Evolutionary conservation across 1,284 basidiomycete genomes (phyloP), one percentile per base, ranked within the genome.

Genomic region (Somion occarium): DNA sequence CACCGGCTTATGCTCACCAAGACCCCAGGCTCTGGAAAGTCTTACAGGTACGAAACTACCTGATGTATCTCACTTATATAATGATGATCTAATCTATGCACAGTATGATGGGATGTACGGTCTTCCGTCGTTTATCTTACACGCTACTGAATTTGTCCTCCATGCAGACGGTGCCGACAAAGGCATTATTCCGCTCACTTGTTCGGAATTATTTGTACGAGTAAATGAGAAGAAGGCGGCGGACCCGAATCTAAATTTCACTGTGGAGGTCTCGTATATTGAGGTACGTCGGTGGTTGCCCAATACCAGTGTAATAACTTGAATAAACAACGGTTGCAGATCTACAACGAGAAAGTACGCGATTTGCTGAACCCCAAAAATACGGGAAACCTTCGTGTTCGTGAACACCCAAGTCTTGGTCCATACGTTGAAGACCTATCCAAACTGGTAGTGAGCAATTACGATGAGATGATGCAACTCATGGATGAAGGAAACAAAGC

Each of bases 401-500:
- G 96, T 62, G 96, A 99, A 69, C 96, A 98, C 69, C 96, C 96
- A 5, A 93, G 82, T 62, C 69, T 93, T 38, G 93, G 93, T 12
- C 96, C 97, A 5, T 99, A 99, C 65, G 96, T 99, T 50, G 97
- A 99, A 69, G 94, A 97, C 72, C 77, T 99, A 46, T 95, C 92
- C 64, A 93, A 93, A 69, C 83, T 98, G 44, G 88, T 90, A 24
- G 97, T 98, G 41, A 85, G 82, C 64, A 91, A 80, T 65, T 98
- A 95, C 67, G 79, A 88, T 22, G 95, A 97, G 67, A 96, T 99
- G 85, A 97, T 98, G 85, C 93, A 87, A 5, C 83, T 99, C 64
- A 98, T 98, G 95, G 96, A 99, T 72, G 96, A 99, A 69, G 96
- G 96, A 41, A 99, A 98, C 71, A 98, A 99, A 74, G 93, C 92